Base-by-base conservation (phyloP, 2,329 filamentous ascomycete species). In the Scedosporium dehoogii region DNA sequence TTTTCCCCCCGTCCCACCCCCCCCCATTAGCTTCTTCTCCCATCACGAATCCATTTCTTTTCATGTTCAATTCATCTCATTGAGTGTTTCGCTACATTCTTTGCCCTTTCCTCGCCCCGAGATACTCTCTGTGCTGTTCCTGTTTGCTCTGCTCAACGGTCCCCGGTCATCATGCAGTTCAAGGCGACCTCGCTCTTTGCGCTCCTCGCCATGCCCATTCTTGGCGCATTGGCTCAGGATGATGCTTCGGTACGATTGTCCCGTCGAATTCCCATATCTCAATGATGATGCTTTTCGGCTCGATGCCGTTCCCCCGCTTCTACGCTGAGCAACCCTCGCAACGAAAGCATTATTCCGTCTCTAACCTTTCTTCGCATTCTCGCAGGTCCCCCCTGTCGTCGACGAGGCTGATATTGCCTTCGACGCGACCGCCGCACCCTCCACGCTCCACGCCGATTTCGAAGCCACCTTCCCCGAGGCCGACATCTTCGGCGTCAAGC, bases 401-500 rank as follows among this genome's bases (percentile, higher is more conserved):
- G 57, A 18, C 41, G 38, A 42, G 62, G 64, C 64, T 44, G 63
- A 64, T 48, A 60, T 63, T 48, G 56, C 56, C 23, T n/a, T 66
- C 16, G 44, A 60, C 18, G 60, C 46, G 57, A 48, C 62, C 38
- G 63, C 63, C 58, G 23, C 62, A 46, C 68, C 67, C 16, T 68
- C 66, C 63, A 66, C 63, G 64, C 74, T 89, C 70, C 84, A 85
- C 66, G 86, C 89, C 73, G 83, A 86, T 62, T 76, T 88, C 69
- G 81, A 82, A 67, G 82, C 87, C 64, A 80, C 79, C 73, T 84
- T 86, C 79, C 77, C 84, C 76, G 79, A 88, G 72, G 74, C 87
- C 79, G 91, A 96, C 79, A 87, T 96, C 76, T 94, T 97, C 69
- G 94, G 93, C 70, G 86, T 97, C 69, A 96, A 96, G 84, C 86